Evolutionary conservation across 129 eudicot species (phyloP).

Genomic region (Saussurea involucrata): DNA sequence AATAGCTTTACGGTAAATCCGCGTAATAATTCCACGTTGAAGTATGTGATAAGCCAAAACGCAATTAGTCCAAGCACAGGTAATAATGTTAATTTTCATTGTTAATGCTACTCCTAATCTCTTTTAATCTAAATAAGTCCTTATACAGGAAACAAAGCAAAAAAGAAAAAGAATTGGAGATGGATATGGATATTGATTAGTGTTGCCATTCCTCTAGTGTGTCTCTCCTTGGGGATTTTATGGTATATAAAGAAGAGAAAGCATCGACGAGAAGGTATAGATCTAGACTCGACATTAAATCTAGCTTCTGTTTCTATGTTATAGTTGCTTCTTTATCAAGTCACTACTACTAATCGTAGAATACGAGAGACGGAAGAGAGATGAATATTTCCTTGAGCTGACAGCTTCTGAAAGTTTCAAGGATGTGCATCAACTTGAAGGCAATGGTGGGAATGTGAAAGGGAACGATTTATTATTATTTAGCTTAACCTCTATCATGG

Average conservation of each 20-base stretch:
- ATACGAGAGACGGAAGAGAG: background rate
- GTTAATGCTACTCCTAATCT: background rate
- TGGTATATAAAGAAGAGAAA: constrained; percentile 18
- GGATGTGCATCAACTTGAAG: constrained; percentile 13
- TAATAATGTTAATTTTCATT: background rate
- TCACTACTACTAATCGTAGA: constrained; percentile 3
- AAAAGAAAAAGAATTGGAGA: background rate
- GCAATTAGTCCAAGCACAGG: background rate
- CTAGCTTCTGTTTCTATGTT: background rate
- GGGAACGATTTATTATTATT: constrained; percentile 29
- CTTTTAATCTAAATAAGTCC: constrained; percentile 3
- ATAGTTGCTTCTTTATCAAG: background rate
- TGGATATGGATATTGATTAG: constrained; percentile 1
- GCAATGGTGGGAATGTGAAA: constrained; percentile 14
- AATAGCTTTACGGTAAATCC: background rate
- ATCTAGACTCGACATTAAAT: background rate
- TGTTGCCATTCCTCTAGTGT: background rate
- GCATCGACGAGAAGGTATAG: constrained; percentile 18
- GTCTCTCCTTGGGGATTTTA: background rate
- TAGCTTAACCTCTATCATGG: constrained; percentile 26
- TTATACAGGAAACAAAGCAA: background rate
- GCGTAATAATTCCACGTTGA: background rate
- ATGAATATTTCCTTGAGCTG: constrained; percentile 25
- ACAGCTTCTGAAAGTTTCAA: constrained; percentile 30
- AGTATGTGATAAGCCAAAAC: constrained; percentile 23